Evolutionary conservation across 2,329 filamentous ascomycete genomes (phyloP).

Genomic region (Fusarium beomiforme): DNA sequence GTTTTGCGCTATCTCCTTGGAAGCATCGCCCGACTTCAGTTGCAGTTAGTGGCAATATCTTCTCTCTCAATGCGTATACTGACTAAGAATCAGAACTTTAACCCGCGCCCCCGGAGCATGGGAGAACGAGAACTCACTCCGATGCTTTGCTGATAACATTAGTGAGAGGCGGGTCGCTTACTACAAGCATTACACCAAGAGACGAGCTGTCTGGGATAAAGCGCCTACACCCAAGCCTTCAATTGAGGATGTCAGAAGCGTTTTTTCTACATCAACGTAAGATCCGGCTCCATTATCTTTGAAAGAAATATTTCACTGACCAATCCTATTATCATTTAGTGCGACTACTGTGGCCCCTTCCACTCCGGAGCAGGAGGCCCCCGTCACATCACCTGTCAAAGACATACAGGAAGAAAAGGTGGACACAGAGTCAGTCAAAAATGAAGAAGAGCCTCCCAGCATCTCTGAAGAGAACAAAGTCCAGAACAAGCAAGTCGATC

Average conservation of each 20-base stretch:
- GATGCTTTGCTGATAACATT: not conserved
- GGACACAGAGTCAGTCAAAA: not conserved
- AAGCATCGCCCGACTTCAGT: not conserved
- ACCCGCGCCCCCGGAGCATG: not conserved
- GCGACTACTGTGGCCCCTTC: not conserved
- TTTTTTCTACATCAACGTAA: not conserved
- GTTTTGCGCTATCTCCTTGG: constrained; percentile 1
- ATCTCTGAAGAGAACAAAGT: rapidly evolving
- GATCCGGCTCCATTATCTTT: rapidly evolving
- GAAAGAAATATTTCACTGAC: too few species aligned
- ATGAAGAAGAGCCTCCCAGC: not conserved
- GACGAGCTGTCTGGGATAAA: not conserved
- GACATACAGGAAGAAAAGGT: not conserved
- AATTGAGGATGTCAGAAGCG: not conserved
- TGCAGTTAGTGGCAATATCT: not conserved
- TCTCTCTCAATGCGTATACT: rapidly evolving
- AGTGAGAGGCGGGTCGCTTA: not conserved
- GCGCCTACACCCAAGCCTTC: rapidly evolving
- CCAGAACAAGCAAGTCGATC: rapidly evolving
- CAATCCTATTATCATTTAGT: too few species aligned
- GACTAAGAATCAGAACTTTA: not conserved
- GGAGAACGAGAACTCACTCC: not conserved
- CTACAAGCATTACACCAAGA: not conserved
- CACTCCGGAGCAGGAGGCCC: too few species aligned
- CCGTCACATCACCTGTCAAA: too few species aligned